Conservation (phyloP, 2,329 filamentous ascomycete species). For the Penicillium italicum region DNA sequence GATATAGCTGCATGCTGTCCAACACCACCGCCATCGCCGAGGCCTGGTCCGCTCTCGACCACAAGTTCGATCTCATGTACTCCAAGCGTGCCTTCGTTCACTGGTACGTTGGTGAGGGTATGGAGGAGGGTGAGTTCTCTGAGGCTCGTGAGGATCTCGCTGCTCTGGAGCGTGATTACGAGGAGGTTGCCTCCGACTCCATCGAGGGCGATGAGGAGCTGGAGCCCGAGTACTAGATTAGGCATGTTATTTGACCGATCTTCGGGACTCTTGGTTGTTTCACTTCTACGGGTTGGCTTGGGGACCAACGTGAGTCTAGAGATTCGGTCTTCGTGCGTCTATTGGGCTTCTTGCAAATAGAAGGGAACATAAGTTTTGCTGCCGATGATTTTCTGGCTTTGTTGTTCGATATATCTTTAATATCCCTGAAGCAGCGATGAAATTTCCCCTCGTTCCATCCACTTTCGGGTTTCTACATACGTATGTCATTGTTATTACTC, state of each 20-base stretch:
- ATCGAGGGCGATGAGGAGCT: conserved; percentile 75
- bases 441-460: conserved; percentile 35
- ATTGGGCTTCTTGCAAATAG: conserved; percentile 36
- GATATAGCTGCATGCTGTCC: conserved; percentile 77
- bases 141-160: conserved; percentile 98
- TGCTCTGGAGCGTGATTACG: conserved; percentile 96
- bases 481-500: conserved; percentile 24
- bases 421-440: conserved; percentile 40
- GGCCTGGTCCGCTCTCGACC: conserved; percentile 91
- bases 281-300: conserved; percentile 22
- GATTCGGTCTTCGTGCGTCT: conserved; percentile 25
- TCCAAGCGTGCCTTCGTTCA: conserved; percentile 99
- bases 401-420: conserved; percentile 42
- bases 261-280: conserved; percentile 17
- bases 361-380: conserved; percentile 38
- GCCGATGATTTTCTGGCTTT: conserved; percentile 34
- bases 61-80: conserved; percentile 99
- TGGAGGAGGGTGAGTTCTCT: conserved; percentile 99
- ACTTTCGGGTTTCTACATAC: conserved; percentile 14
- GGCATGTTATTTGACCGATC: conserved; percentile 20
- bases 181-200: conserved; percentile 95
- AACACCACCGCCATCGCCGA: conserved; percentile 97
- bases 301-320: conserved; percentile 23
- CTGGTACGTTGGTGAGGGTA: conserved; percentile 99
- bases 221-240: conserved; percentile 79